Percentiles rank a stretch among this genome's conserved stretches.
These are phyloP conservation scores for Eragrostis curvula DNA, from an alignment of 176 grass and related monocot species.

Conservation along the genomic window DNA sequence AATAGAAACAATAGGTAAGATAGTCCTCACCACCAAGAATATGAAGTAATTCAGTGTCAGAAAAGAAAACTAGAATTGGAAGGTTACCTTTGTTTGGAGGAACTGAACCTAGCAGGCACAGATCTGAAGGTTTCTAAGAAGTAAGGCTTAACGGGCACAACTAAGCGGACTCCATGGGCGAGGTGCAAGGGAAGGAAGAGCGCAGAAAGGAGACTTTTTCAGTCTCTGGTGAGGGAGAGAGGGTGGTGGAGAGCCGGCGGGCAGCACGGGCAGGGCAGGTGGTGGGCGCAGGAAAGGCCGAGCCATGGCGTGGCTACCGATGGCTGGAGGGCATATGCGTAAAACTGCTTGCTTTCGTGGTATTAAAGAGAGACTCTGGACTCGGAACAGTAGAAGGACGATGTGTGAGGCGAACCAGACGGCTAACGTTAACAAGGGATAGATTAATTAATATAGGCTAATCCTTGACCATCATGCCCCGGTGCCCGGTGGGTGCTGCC, in stretches of 20 bases:
- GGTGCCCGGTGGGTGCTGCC: neutral
- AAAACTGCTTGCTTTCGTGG: neutral
- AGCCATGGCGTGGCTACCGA: slow-evolving; percentile 25
- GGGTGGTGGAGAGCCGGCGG: slow-evolving; percentile 49
- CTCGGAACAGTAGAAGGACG: neutral
- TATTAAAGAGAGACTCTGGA: neutral
- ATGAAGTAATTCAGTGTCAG: slow-evolving; percentile 11
- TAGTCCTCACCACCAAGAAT: neutral
- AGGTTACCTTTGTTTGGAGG: slow-evolving; percentile 41
- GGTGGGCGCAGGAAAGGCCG: slow-evolving; percentile 34
- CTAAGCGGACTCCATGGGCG: slow-evolving; percentile 55
- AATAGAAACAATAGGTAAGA: neutral
- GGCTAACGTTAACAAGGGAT: neutral
- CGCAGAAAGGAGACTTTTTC: slow-evolving; percentile 44
- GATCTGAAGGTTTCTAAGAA: slow-evolving; percentile 47
- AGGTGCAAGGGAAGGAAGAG: neutral
- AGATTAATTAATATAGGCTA: neutral
- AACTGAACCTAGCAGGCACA: neutral
- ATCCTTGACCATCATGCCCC: neutral
- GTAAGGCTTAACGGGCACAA: slow-evolving; percentile 9
- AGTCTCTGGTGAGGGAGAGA: neutral
- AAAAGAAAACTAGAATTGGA: neutral
- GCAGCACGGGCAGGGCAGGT: slow-evolving; percentile 65
- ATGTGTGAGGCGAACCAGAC: neutral
- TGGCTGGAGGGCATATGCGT: slow-evolving; percentile 29